A percentile compares a stretch with the other conserved stretches of the same genome.
Conservation (phyloP, 2,329 filamentous ascomycete genomes). For the Taxawa tesnikishii region DNA sequence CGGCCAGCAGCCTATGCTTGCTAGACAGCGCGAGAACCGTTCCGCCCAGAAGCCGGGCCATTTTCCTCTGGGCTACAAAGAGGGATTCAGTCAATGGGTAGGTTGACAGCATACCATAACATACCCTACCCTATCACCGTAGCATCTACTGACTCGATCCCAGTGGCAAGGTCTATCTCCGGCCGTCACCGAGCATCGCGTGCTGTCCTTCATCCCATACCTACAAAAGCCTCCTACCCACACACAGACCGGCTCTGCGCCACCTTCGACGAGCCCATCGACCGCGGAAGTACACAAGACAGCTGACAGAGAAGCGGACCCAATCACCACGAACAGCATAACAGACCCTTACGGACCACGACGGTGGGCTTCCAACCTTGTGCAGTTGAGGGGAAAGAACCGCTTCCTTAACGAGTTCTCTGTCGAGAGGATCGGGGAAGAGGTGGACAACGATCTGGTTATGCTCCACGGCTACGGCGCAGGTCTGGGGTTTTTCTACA, state of each 20-base stretch:
- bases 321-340: slow-evolving; percentile 27
- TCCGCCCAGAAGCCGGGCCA: slow-evolving; percentile 17
- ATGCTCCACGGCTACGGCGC: slow-evolving; percentile 97
- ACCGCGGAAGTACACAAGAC: slow-evolving; percentile 24
- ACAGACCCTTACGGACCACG: slow-evolving; percentile 75
- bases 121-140: neutral
- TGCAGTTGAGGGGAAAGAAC: slow-evolving; percentile 73
- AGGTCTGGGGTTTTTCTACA: slow-evolving; percentile 94
- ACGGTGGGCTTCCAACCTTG: slow-evolving; percentile 75
- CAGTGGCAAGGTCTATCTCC: slow-evolving; percentile 82
- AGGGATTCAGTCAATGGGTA: slow-evolving; percentile 86
- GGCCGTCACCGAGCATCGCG: slow-evolving; percentile 72
- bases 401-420: slow-evolving; percentile 87
- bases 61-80: slow-evolving; percentile 85
- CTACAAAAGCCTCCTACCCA: slow-evolving; percentile 60
- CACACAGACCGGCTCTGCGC: slow-evolving; percentile 47
- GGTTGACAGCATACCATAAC: slow-evolving; percentile 19
- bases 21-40: slow-evolving; percentile 21
- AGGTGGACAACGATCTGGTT: slow-evolving; percentile 73
- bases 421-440: slow-evolving; percentile 69
- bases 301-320: slow-evolving; percentile 22
- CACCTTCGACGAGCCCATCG: slow-evolving; percentile 29
- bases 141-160: slow-evolving; percentile 1
- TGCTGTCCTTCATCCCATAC: slow-evolving; percentile 76
- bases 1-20: slow-evolving; percentile 19